Evolutionary conservation across 192 early-diverging fungal genomes (phyloP).

Genomic region (Coemansia sp.): DNA sequence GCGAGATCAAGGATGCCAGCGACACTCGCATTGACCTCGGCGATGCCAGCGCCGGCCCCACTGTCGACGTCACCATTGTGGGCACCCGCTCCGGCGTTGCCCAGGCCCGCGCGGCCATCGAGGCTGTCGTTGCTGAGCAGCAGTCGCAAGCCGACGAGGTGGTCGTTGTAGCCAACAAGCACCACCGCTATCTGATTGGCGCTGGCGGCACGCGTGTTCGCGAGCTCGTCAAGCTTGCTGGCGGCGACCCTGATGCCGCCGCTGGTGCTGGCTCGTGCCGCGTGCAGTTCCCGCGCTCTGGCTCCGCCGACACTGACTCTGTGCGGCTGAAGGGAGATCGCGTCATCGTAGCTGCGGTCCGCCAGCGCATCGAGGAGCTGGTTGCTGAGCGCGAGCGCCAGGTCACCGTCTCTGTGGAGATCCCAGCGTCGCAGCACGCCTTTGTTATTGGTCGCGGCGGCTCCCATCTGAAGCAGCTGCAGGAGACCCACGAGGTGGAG

Average conservation of each 20-base stretch:
- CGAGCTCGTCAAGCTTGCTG: conserved; percentile 59
- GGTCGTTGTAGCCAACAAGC: conserved; percentile 51
- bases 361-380: conserved; percentile 52
- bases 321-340: conserved; percentile 64
- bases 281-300: conserved; percentile 62
- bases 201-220: conserved; percentile 62
- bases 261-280: conserved; percentile 52
- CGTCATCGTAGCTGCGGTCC: conserved; percentile 49
- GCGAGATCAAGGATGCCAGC: conserved; percentile 71
- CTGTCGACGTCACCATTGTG: conserved; percentile 48
- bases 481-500: conserved; percentile 63
- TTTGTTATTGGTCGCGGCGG: conserved; percentile 81
- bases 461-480: conserved; percentile 65
- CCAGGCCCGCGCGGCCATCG: conserved; percentile 58
- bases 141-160: conserved; percentile 56
- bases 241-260: conserved; percentile 57
- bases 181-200: conserved; percentile 70
- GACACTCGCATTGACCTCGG: conserved; percentile 75
- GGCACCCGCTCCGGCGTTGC: conserved; percentile 60
- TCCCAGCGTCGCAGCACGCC: conserved; percentile 75
- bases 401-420: conserved; percentile 55
- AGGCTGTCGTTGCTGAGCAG: conserved; percentile 61
- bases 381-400: conserved; percentile 60
- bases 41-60: conserved; percentile 7
- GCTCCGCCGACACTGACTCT: conserved; percentile 52